A percentile compares a stretch with the other conserved stretches of the same genome.
phyloP scores from a whole-genome alignment of 225 moss, liverwort and hornwort genomes.

The Physcomitrellopsis africana region DNA sequence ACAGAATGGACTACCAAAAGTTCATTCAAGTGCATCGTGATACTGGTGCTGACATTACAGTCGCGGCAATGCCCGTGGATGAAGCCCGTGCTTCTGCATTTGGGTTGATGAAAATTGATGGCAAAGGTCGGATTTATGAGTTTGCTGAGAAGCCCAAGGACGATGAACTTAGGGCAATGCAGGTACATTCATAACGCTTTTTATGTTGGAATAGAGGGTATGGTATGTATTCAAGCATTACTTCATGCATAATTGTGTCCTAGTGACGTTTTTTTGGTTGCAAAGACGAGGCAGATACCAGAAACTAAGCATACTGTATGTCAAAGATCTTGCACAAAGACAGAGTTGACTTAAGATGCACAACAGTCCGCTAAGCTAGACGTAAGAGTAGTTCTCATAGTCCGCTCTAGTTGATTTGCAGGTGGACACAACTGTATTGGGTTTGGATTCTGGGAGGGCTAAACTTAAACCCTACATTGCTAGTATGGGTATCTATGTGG shows the following conservation, averaged over 20 bases:
- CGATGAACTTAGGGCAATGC: conserved; percentile 69
- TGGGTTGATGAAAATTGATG: conserved; percentile 85
- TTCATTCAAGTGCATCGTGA: conserved; percentile 69
- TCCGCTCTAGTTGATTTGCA: conserved; percentile 11
- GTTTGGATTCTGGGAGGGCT: conserved; percentile 58
- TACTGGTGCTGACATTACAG: conserved; percentile 69
- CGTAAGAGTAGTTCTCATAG: background rate
- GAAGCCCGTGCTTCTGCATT: conserved; percentile 67
- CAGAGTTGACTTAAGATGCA: background rate
- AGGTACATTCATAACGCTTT: conserved; percentile 14
- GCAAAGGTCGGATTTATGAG: conserved; percentile 58
- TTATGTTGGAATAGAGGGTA: background rate
- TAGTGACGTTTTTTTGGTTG: background rate
- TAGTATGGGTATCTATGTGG: conserved; percentile 88
- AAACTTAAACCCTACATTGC: conserved; percentile 73
- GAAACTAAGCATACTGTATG: background rate
- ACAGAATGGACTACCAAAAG: conserved; percentile 85
- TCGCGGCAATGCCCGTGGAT: conserved; percentile 71
- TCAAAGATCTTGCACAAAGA: background rate
- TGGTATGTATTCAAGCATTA: background rate
- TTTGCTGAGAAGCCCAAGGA: conserved; percentile 83
- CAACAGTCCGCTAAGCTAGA: background rate
- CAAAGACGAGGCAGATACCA: background rate
- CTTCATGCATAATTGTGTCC: background rate
- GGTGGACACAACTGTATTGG: conserved; percentile 71